Evolutionary conservation across 2,329 filamentous ascomycete genomes (phyloP).

Genomic region (Fusarium sp.): DNA sequence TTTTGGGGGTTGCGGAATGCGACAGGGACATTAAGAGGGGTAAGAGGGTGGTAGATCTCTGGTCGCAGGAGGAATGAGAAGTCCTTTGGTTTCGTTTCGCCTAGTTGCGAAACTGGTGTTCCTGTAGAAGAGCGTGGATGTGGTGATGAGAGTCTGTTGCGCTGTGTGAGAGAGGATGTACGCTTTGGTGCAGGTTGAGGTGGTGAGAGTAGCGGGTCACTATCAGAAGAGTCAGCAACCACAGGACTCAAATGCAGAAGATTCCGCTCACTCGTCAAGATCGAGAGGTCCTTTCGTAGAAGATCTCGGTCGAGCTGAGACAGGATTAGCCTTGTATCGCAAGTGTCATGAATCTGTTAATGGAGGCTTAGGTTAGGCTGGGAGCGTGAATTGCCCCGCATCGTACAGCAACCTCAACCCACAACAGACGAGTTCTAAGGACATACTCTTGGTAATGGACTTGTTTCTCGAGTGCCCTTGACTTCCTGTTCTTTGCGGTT

Average conservation of each 20-base stretch:
- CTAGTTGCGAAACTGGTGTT: constrained; percentile 48
- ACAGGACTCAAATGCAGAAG: background rate
- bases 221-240: constrained; percentile 11
- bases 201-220: constrained; percentile 48
- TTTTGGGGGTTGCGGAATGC: constrained; percentile 77
- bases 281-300: constrained; percentile 85
- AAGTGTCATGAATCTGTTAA: background rate
- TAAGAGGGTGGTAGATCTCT: constrained; percentile 85
- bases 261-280: constrained; percentile 72
- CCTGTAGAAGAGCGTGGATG: constrained; percentile 41
- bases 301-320: constrained; percentile 69
- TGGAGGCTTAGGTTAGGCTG: background rate
- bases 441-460: constrained; percentile 53
- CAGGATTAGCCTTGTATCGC: constrained; percentile 32
- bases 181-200: constrained; percentile 44
- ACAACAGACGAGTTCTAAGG: background rate
- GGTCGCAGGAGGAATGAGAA: constrained; percentile 83
- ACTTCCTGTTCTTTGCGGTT: constrained; percentile 44
- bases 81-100: constrained; percentile 65
- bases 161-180: constrained; percentile 19
- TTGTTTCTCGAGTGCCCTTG: constrained; percentile 53
- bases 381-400: background rate
- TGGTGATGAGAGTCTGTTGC: constrained; percentile 43
- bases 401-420: background rate
- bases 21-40: constrained; percentile 67